Conservation (phyloP, 1,284 basidiomycete genomes). For the Golubevia pallescens region DNA sequence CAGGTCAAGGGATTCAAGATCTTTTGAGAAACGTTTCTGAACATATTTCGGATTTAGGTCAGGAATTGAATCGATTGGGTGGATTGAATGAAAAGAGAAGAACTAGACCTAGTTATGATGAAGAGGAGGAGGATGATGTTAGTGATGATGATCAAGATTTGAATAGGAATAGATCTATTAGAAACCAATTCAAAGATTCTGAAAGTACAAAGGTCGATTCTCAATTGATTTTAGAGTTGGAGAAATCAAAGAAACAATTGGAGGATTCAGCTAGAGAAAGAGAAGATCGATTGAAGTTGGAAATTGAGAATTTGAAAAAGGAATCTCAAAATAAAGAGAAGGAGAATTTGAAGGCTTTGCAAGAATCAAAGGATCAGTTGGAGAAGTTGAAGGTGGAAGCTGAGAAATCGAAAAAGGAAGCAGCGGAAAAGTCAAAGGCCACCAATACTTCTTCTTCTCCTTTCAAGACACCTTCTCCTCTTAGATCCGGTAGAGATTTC, state of each 20-base stretch:
- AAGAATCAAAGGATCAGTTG: no score
- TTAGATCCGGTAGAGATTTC: no score
- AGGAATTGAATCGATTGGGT: slow-evolving; percentile 6
- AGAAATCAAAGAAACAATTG: neutral
- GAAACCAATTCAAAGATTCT: neutral
- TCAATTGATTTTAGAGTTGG: neutral
- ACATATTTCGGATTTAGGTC: slow-evolving; percentile 34
- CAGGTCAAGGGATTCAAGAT: slow-evolving; percentile 26
- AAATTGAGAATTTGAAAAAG: no score
- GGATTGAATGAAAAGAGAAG: neutral
- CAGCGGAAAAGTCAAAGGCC: no score
- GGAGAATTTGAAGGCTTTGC: no score
- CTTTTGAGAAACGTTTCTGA: slow-evolving; percentile 15
- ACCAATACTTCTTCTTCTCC: no score
- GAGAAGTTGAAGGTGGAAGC: no score
- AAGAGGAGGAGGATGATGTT: neutral
- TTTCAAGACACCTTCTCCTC: no score
- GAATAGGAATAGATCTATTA: neutral
- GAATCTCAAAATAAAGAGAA: no score
- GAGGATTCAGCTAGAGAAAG: no score
- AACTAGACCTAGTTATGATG: neutral
- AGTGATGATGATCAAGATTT: neutral
- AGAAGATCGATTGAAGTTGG: no score
- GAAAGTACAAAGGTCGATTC: neutral
- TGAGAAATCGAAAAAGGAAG: no score